Percentiles rank a stretch among this genome's conserved stretches.
These are phyloP conservation scores for Agaricus sinodeliciosus DNA, from an alignment of 768 basidiomycete species.

Conservation along the genomic window DNA sequence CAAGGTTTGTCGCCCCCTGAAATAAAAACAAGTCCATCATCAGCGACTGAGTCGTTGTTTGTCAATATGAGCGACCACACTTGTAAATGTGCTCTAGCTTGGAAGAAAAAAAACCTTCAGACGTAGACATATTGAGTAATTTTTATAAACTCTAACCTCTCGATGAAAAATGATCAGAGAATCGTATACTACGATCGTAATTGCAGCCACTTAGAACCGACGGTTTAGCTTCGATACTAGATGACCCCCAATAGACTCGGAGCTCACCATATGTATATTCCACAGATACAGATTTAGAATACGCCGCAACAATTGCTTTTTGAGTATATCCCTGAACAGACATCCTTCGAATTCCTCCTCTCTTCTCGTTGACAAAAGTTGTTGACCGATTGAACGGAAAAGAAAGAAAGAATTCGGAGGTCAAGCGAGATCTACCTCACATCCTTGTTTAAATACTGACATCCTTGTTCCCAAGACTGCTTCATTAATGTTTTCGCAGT, in stretches of 20 bases:
- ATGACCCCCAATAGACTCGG: neutral
- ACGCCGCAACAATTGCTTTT: neutral
- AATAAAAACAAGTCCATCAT: neutral
- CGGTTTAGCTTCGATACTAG: neutral
- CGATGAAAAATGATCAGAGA: neutral
- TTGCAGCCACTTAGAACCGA: neutral
- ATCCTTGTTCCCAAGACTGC: too few relatives aligned
- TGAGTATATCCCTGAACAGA: neutral
- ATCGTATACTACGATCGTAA: conserved; percentile 3
- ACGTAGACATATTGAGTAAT: too few relatives aligned
- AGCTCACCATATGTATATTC: neutral
- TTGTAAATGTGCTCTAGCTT: conserved; percentile 1
- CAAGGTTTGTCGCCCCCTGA: neutral
- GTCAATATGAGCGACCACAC: neutral
- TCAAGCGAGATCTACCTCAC: too few relatives aligned
- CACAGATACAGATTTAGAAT: neutral
- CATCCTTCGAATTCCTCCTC: neutral
- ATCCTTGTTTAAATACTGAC: too few relatives aligned
- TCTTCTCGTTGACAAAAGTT: too few relatives aligned
- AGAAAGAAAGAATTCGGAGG: too few relatives aligned
- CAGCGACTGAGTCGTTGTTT: neutral
- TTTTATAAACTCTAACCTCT: neutral
- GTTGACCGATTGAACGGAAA: too few relatives aligned
- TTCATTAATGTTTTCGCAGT: too few relatives aligned
- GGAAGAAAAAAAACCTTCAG: neutral